phyloP scores from a whole-genome alignment of 805 yeast genomes.

The Cyberlindnera subsufficiens region DNA sequence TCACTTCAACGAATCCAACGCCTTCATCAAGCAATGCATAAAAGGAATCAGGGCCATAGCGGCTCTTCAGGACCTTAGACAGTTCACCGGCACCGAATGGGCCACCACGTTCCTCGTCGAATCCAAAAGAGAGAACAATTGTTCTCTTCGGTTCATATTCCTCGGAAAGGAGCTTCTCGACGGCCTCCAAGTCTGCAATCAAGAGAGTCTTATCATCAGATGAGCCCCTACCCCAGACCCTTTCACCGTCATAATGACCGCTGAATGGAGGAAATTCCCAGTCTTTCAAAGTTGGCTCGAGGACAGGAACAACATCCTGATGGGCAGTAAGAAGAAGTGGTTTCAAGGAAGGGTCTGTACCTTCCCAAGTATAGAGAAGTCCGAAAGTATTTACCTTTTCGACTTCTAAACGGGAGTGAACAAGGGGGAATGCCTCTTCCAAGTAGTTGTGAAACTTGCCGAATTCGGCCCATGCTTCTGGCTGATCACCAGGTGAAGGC shows the following conservation, averaged over 20 bases:
- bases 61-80: constrained; percentile 36
- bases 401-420: constrained; percentile 40
- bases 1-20: constrained; percentile 22
- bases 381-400: constrained; percentile 57
- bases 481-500: constrained; percentile 25
- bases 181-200: constrained; percentile 55
- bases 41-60: constrained; percentile 54
- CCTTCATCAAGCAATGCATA: constrained; percentile 64
- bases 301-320: constrained; percentile 78
- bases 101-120: constrained; percentile 73
- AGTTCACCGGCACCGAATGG: constrained; percentile 49
- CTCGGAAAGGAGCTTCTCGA: constrained; percentile 42
- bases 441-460: constrained; percentile 46
- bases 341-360: constrained; percentile 42
- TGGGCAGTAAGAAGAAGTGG: constrained; percentile 73
- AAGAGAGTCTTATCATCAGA: constrained; percentile 69
- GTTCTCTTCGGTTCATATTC: constrained; percentile 51
- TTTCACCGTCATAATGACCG: constrained; percentile 58
- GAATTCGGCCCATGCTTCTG: constrained; percentile 24
- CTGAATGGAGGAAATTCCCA: constrained; percentile 67
- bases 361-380: constrained; percentile 58
- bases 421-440: constrained; percentile 46
- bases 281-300: constrained; percentile 42
- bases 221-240: constrained; percentile 70
- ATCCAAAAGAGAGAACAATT: constrained; percentile 59